Conservation (phyloP, 108 stramenopile genomes). For the Pseudonitzschia multiseries region DNA sequence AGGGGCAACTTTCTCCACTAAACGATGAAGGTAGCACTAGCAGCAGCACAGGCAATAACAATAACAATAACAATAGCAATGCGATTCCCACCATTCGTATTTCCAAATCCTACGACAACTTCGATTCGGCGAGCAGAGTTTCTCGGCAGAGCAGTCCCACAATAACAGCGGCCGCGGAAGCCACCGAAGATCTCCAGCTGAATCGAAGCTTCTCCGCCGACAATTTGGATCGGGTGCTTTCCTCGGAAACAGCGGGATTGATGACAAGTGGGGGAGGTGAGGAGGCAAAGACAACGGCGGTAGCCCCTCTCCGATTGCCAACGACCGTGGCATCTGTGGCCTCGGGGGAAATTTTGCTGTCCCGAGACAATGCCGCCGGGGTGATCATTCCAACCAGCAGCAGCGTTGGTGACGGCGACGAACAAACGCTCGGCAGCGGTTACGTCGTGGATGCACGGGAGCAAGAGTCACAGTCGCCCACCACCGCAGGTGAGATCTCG, state of each 20-base stretch:
- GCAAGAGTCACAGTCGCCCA: neutral
- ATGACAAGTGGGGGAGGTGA: neutral
- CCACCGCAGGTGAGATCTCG: neutral
- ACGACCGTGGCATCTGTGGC: neutral
- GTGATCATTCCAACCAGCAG: neutral
- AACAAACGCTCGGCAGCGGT: neutral
- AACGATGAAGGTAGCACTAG: no score
- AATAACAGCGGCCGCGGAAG: neutral
- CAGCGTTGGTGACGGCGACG: neutral
- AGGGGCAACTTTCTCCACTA: no score
- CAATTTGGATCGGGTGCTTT: neutral
- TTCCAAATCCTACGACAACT: neutral
- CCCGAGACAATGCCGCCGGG: neutral
- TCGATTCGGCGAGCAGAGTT: neutral
- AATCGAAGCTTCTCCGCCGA: slow-evolving; percentile 4
- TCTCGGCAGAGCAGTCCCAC: neutral
- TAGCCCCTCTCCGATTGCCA: neutral
- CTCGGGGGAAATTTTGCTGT: neutral
- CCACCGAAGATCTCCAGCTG: neutral
- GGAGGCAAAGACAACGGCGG: neutral
- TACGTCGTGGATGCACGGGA: neutral
- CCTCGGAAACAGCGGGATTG: neutral
- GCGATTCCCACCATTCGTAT: neutral
- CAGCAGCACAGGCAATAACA: neutral
- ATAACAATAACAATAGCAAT: neutral